Evolutionary conservation across 371 early-diverging fungal genomes (phyloP), one percentile per base, ranked within the genome.

Genomic region (Modicella reniformis): DNA sequence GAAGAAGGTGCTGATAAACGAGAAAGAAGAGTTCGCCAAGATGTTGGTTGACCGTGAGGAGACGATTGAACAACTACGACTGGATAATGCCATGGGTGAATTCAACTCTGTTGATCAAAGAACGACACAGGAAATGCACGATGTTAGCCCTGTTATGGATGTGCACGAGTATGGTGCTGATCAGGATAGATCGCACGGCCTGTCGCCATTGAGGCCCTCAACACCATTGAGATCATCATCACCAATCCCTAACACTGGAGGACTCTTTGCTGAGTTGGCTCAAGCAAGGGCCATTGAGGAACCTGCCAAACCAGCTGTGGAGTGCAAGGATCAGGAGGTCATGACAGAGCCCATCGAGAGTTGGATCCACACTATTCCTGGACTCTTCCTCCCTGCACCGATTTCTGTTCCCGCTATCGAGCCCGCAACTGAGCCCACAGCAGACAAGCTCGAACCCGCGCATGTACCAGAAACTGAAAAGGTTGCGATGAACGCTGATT

Each of bases 41-140:
- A 80, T 89, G 19, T 66, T 89, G 61, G 83, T 84, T 0, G 68
- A 74, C 52, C 62, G 85, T 7, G 88, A 88, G 59, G 90, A 90
- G 60, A 83, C 80, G 5, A 87, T 90, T 49, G 89, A 88, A 65
- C 82, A 83, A 19, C 61, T 90, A 34, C 87, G 88, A 12, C 80
- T 87, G 60, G 90, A 90, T 41, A 67, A 69, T 19, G 54, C 64
- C 51, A 74, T 59, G 64, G 47, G 52, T 13, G 62, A 32, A 59
- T 47, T 59, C 17, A 55, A 59, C 17, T 17, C n/a, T 47, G 21
- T 21, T 26, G 50, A 8, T 30, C 56, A 32, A 17, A 44, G 17
- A 19, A 3, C 6, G 12, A 17, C 44, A 17, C 44, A 10, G 17
- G 17, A 44, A 17, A 44, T 44, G 44, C 17, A 44, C 17, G 44